phyloP scores from a whole-genome alignment of 78 protist species.

The Isochrysis galbana region DNA sequence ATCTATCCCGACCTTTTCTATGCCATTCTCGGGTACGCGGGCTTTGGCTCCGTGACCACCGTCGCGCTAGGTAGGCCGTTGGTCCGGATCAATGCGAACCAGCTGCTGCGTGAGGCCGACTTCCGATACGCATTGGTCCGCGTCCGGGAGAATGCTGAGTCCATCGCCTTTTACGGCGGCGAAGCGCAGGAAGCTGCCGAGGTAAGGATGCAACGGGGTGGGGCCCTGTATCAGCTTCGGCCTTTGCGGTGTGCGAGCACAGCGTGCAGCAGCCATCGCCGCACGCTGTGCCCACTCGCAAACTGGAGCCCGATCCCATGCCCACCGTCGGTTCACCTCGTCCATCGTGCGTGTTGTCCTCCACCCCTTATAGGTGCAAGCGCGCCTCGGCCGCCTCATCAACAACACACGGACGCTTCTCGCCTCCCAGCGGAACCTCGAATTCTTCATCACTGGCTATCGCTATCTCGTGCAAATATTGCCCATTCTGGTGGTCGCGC shows the following conservation, averaged over 20 bases:
- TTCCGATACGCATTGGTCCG: conserved; percentile 52
- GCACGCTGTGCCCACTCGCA: too few species aligned
- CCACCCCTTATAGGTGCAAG: too few species aligned
- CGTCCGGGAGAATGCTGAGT: conserved; percentile 59
- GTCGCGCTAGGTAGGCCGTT: not conserved
- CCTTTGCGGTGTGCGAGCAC: too few species aligned
- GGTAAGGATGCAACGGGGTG: too few species aligned
- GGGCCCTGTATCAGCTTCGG: too few species aligned
- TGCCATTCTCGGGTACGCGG: conserved; percentile 29
- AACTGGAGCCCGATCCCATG: too few species aligned
- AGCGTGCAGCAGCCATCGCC: too few species aligned
- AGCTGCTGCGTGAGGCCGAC: conserved; percentile 44
- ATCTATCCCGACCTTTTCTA: conserved; percentile 50
- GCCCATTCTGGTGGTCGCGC: conserved; percentile 53
- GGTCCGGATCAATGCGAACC: conserved; percentile 13
- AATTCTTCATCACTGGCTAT: conserved; percentile 43
- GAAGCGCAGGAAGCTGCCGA: conserved; percentile 32
- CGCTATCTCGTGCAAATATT: conserved; percentile 46
- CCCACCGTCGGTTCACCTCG: too few species aligned
- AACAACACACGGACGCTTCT: not conserved
- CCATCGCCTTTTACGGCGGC: conserved; percentile 60
- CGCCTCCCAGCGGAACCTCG: conserved; percentile 49
- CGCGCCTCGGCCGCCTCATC: not conserved
- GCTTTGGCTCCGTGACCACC: conserved; percentile 1
- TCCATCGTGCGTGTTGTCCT: too few species aligned